Percentiles rank a stretch among this genome's conserved stretches.
Evolutionary conservation across 202 grass and related monocot species (phyloP).

Genomic region (Panicum hallii): DNA sequence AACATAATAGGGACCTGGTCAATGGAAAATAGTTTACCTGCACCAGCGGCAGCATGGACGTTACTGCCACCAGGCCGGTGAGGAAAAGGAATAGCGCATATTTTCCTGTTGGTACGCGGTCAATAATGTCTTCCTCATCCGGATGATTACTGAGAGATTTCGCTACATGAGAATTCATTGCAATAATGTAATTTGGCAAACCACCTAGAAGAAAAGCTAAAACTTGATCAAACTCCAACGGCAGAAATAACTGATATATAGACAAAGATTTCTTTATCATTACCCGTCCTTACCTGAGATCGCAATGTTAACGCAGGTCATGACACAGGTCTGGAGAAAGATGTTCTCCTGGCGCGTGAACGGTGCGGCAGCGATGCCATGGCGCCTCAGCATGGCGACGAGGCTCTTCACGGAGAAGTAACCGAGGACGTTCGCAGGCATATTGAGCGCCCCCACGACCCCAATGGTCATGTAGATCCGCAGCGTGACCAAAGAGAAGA

Average conservation of each 20-base stretch:
- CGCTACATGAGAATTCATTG: constrained; percentile 62
- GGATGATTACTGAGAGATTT: constrained; percentile 42
- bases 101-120: constrained; percentile 44
- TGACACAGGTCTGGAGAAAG: constrained; percentile 59
- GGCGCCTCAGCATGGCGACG: not conserved
- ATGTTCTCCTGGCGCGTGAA: constrained; percentile 80
- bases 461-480: constrained; percentile 51
- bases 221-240: not conserved
- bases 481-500: constrained; percentile 43
- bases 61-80: constrained; percentile 50
- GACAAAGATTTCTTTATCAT: not conserved
- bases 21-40: constrained; percentile 43
- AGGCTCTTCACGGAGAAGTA: constrained; percentile 50
- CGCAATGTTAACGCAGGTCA: constrained; percentile 44
- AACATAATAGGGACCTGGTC: no score
- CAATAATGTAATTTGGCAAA: constrained; percentile 61
- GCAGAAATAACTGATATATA: not conserved
- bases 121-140: constrained; percentile 48
- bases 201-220: constrained; percentile 50
- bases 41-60: constrained; percentile 41
- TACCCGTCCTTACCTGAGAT: constrained; percentile 41
- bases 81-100: constrained; percentile 61
- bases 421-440: constrained; percentile 49
- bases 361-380: constrained; percentile 7
- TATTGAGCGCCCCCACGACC: constrained; percentile 37